phyloP scores from a whole-genome alignment of 768 basidiomycete species.

The Cytidiella melzeri region DNA sequence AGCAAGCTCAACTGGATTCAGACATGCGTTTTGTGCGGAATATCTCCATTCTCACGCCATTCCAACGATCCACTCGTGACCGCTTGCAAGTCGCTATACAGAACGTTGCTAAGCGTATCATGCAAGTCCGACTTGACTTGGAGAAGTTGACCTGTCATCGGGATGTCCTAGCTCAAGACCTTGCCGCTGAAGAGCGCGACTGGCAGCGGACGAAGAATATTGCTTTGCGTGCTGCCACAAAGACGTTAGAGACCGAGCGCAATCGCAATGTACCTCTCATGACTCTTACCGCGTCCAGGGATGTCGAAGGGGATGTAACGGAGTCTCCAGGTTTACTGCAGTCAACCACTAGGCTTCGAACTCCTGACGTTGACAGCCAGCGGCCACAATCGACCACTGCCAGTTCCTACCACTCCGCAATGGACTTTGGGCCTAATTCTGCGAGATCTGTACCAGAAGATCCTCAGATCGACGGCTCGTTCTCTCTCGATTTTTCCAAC shows the following conservation, averaged over 20 bases:
- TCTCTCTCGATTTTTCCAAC: background rate
- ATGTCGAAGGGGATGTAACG: conserved; percentile 14
- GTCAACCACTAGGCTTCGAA: background rate
- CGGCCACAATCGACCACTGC: conserved; percentile 41
- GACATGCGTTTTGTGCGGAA: conserved; percentile 75
- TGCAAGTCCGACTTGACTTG: conserved; percentile 63
- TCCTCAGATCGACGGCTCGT: background rate
- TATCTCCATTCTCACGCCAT: conserved; percentile 80
- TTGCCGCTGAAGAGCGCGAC: conserved; percentile 62
- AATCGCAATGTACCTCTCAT: conserved; percentile 15
- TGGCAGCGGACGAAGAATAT: conserved; percentile 61
- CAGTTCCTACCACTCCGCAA: conserved; percentile 65
- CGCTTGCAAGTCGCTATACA: conserved; percentile 59
- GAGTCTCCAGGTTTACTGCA: too few relatives aligned
- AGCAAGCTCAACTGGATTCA: conserved; percentile 54
- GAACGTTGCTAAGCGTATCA: conserved; percentile 57
- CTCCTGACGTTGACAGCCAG: conserved; percentile 13
- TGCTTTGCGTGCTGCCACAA: conserved; percentile 70
- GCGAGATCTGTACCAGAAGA: background rate
- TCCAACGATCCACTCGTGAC: conserved; percentile 79
- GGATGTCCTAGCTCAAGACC: conserved; percentile 66
- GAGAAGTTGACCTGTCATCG: conserved; percentile 71
- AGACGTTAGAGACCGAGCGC: conserved; percentile 37
- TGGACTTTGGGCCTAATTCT: conserved; percentile 32
- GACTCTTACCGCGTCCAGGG: conserved; percentile 18